A percentile compares a stretch with the other conserved stretches of the same genome.
These are phyloP conservation scores for Exobasidium cylindrosporum DNA, from an alignment of 1,284 basidiomycete species.

Conservation along the genomic window DNA sequence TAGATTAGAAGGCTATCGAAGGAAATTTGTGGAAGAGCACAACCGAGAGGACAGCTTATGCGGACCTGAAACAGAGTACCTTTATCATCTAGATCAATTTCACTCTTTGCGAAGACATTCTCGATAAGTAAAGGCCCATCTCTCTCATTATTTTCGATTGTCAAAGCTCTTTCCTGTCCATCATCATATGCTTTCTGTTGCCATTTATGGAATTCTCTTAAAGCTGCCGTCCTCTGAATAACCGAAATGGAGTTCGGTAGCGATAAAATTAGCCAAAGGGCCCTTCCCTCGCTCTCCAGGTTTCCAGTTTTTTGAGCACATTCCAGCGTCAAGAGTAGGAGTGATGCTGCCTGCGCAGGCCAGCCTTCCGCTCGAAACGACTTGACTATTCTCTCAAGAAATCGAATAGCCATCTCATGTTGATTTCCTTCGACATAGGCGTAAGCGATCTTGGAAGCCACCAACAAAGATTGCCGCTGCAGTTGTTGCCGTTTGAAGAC, in stretches of 20 bases:
- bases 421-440: constrained; percentile 29
- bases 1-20: neutral
- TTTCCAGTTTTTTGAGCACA: constrained; percentile 24
- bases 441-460: constrained; percentile 36
- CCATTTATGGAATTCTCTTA: constrained; percentile 1
- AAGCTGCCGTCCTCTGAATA: neutral
- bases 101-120: constrained; percentile 2
- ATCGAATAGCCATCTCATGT: constrained; percentile 36
- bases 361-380: constrained; percentile 30
- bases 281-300: constrained; percentile 10
- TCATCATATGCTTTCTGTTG: neutral
- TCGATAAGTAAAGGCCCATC: constrained; percentile 15
- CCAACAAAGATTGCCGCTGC: constrained; percentile 25
- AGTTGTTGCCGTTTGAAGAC: constrained; percentile 23
- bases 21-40: neutral
- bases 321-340: constrained; percentile 22
- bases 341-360: constrained; percentile 10
- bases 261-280: constrained; percentile 15
- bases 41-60: neutral
- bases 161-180: no score
- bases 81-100: constrained; percentile 10
- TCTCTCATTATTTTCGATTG: constrained; percentile 11
- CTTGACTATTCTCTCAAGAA: constrained; percentile 37
- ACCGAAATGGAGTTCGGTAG: constrained; percentile 1
- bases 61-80: constrained; percentile 16